These are phyloP conservation scores for Neurospora terricola DNA, from an alignment of 495 filamentous ascomycete genomes.

Conservation along the genomic window DNA sequence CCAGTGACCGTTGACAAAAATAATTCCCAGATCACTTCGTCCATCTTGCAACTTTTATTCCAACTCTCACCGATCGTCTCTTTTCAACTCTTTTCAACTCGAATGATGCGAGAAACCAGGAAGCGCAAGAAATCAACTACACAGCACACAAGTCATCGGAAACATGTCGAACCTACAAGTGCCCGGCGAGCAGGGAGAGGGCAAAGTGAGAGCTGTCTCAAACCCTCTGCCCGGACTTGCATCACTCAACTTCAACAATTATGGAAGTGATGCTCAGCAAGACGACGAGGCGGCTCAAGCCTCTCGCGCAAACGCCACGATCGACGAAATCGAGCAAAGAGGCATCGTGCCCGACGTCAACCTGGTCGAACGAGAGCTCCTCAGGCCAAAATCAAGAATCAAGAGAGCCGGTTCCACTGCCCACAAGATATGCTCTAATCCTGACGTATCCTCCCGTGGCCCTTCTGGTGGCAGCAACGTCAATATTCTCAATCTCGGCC, in stretches of 20 bases:
- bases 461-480: neutral
- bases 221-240: neutral
- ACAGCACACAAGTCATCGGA: neutral
- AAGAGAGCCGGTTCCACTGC: neutral
- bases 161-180: neutral
- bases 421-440: slow-evolving; percentile 2
- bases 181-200: neutral
- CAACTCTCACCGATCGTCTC: neutral
- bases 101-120: neutral
- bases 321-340: slow-evolving; percentile 11
- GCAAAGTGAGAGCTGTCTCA: neutral
- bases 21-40: neutral
- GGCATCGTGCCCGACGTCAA: slow-evolving; percentile 16
- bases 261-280: neutral
- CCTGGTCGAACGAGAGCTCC: slow-evolving; percentile 1
- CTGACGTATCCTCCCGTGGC: neutral
- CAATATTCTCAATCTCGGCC: neutral
- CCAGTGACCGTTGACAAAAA: neutral
- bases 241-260: neutral
- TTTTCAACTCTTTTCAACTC: neutral
- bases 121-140: neutral
- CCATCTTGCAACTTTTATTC: neutral
- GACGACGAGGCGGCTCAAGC: slow-evolving; percentile 1
- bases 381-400: neutral
- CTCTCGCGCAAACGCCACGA: slow-evolving; percentile 11